Percentiles rank a stretch among this genome's conserved stretches.
These are phyloP conservation scores for Aspergillus ibericus DNA, from an alignment of 2,329 filamentous ascomycete genomes.

Conservation along the genomic window DNA sequence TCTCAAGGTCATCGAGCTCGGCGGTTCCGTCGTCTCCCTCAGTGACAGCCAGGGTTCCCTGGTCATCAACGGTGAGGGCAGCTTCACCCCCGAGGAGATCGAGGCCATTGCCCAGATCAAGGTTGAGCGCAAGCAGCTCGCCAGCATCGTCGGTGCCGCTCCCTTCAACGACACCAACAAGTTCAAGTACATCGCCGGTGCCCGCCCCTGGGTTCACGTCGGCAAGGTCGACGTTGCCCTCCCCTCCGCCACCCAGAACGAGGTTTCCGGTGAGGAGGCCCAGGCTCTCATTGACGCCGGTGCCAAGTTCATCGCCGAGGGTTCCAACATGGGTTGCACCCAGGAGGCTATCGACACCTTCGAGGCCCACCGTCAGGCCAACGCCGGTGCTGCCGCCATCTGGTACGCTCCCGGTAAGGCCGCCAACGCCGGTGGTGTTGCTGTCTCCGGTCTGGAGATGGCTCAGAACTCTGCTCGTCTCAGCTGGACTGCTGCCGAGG, in stretches of 20 bases:
- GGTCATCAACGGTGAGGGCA: conserved; percentile 65
- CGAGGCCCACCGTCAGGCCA: conserved; percentile 68
- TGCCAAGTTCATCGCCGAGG: conserved; percentile 85
- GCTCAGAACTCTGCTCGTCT: conserved; percentile 92
- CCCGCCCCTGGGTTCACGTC: conserved; percentile 87
- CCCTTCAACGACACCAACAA: conserved; percentile 58
- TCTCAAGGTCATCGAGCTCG: conserved; percentile 94
- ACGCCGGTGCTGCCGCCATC: conserved; percentile 67
- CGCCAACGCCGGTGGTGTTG: conserved; percentile 95
- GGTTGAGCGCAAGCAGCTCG: conserved; percentile 79
- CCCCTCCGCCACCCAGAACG: conserved; percentile 94
- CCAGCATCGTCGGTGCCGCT: conserved; percentile 62
- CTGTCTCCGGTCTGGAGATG: conserved; percentile 97
- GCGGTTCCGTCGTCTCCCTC: conserved; percentile 85
- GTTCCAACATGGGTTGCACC: conserved; percentile 98
- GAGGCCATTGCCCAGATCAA: conserved; percentile 79
- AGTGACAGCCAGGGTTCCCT: conserved; percentile 89
- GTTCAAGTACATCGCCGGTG: conserved; percentile 85
- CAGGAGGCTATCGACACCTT: conserved; percentile 93
- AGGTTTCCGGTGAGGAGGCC: conserved; percentile 90
- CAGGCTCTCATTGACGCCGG: conserved; percentile 75
- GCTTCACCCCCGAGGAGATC: conserved; percentile 79
- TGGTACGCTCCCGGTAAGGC: conserved; percentile 99
- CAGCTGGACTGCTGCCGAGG: conserved; percentile 83
- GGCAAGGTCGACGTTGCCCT: conserved; percentile 88